These are phyloP conservation scores for Alisma plantagoaquatica DNA, from an alignment of 106 monocot genomes.

Conservation along the genomic window DNA sequence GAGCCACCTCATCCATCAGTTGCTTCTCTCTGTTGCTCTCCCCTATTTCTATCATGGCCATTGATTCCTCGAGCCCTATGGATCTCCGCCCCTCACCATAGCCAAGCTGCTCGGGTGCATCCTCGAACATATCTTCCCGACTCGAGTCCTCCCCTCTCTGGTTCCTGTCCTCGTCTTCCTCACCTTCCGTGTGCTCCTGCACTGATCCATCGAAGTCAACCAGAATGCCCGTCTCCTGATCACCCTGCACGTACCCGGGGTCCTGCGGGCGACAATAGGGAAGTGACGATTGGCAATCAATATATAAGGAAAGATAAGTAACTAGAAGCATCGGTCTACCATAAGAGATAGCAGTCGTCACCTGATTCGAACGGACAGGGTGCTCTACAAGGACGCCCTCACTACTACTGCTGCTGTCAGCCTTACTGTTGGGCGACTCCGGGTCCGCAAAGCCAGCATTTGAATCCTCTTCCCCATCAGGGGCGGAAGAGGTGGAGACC, in stretches of 20 bases:
- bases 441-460: slow-evolving; percentile 7
- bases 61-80: slow-evolving; percentile 42
- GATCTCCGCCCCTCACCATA: slow-evolving; percentile 12
- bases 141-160: slow-evolving; percentile 27
- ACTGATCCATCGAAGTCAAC: slow-evolving; percentile 74
- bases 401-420: slow-evolving; percentile 35
- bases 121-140: slow-evolving; percentile 72
- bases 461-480: neutral
- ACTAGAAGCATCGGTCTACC: too few species aligned
- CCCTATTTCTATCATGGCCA: slow-evolving; percentile 46
- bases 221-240: slow-evolving; percentile 54
- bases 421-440: slow-evolving; percentile 17
- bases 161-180: slow-evolving; percentile 2
- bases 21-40: slow-evolving; percentile 30
- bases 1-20: slow-evolving; percentile 15
- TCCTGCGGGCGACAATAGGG: too few species aligned
- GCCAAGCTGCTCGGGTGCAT: slow-evolving; percentile 62
- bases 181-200: slow-evolving; percentile 39
- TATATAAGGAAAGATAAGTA: too few species aligned
- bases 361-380: slow-evolving; percentile 41
- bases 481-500: neutral
- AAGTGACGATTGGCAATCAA: too few species aligned
- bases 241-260: slow-evolving; percentile 14
- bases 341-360: too few species aligned
- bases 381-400: slow-evolving; percentile 95